A percentile compares a stretch with the other conserved stretches of the same genome.
phyloP scores from a whole-genome alignment of 2,329 filamentous ascomycete species.

The Xylaria digitata region DNA sequence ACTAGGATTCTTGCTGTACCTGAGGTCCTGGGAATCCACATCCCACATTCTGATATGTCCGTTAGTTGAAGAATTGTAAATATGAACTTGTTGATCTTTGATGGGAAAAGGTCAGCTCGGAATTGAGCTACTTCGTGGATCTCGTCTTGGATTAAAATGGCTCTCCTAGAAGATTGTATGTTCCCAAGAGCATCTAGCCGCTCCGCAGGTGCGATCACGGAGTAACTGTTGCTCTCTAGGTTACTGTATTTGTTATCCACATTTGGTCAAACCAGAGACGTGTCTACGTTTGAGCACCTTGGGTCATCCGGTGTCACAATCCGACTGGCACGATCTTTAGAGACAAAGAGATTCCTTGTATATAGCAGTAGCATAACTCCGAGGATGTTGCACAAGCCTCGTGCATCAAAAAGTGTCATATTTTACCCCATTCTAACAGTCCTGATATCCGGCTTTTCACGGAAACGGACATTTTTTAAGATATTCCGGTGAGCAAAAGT shows the following conservation, averaged over 20 bases:
- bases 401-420: too few relatives aligned
- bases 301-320: too few relatives aligned
- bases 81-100: neutral
- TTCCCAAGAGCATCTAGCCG: slow-evolving; percentile 11
- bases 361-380: neutral
- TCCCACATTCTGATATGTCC: neutral
- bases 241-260: neutral
- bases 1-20: neutral
- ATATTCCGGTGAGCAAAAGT: too few relatives aligned
- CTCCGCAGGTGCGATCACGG: too few relatives aligned
- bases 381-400: neutral
- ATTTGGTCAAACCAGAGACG: neutral
- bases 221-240: neutral
- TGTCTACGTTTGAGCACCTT: neutral
- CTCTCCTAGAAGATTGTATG: neutral
- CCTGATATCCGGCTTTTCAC: too few relatives aligned
- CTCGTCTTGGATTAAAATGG: neutral
- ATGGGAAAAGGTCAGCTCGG: neutral
- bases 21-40: neutral
- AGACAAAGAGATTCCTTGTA: too few relatives aligned
- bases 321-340: too few relatives aligned
- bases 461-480: too few relatives aligned
- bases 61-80: neutral
- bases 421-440: too few relatives aligned
- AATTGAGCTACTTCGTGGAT: slow-evolving; percentile 9